A percentile compares a stretch with the other conserved stretches of the same genome.
Evolutionary conservation across 495 filamentous ascomycete species (phyloP).

Genomic region (Penicillium ochrochloron): DNA sequence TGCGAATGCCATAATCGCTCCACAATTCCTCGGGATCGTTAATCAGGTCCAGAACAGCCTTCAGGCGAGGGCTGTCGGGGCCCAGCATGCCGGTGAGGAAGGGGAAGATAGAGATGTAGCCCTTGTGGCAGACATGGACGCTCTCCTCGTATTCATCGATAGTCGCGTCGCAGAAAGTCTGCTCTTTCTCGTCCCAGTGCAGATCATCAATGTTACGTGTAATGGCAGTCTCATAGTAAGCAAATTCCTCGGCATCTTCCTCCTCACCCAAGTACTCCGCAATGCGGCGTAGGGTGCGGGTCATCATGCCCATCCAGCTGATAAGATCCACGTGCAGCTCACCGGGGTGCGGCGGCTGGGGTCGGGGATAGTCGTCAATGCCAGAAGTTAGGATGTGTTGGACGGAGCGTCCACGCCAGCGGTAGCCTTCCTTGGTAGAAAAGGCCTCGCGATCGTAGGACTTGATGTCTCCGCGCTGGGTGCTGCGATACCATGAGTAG

Average conservation of each 20-base stretch:
- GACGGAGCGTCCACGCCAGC: constrained; percentile 90
- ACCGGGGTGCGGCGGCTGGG: constrained; percentile 96
- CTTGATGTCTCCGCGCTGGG: constrained; percentile 88
- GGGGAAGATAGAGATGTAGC: constrained; percentile 92
- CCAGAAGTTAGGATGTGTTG: constrained; percentile 90
- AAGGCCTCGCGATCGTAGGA: constrained; percentile 87
- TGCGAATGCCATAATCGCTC: constrained; percentile 83
- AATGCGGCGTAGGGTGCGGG: constrained; percentile 76
- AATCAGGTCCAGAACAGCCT: constrained; percentile 75
- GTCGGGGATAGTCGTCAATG: constrained; percentile 91
- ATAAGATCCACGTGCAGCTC: constrained; percentile 95
- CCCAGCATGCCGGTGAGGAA: constrained; percentile 82
- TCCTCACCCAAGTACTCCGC: constrained; percentile 69
- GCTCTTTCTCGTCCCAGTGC: constrained; percentile 80
- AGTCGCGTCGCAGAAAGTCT: constrained; percentile 92
- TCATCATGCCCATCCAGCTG: constrained; percentile 97
- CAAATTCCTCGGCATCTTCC: constrained; percentile 75
- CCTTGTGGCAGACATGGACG: constrained; percentile 89
- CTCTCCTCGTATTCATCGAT: constrained; percentile 96
- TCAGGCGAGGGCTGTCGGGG: constrained; percentile 72
- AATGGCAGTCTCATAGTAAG: constrained; percentile 77
- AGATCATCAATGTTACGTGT: constrained; percentile 88
- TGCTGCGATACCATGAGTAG: constrained; percentile 92
- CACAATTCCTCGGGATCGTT: constrained; percentile 83
- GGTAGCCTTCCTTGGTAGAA: constrained; percentile 86